Percentiles rank a stretch among this genome's conserved stretches.
phyloP scores from a whole-genome alignment of 2,329 filamentous ascomycete genomes.

The Teratosphaeria destructans region DNA sequence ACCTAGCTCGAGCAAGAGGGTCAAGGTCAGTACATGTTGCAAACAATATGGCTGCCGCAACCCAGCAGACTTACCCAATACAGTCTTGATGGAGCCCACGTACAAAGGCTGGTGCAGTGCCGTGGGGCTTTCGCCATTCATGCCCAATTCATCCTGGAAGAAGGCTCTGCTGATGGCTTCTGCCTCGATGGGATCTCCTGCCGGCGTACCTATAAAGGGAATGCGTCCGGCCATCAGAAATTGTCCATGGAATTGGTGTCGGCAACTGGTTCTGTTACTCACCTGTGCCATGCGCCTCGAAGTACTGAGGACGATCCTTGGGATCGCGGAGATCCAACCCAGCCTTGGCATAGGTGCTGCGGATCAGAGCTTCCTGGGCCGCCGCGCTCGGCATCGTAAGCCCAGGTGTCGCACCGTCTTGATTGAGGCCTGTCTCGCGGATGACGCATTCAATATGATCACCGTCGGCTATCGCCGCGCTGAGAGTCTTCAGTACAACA shows the following conservation, averaged over 20 bases:
- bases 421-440: conserved; percentile 6
- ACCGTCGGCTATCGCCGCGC: conserved; percentile 22
- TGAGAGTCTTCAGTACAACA: conserved; percentile 21
- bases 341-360: conserved; percentile 2
- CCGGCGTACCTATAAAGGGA: conserved; percentile 18
- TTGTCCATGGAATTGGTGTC: too few relatives aligned
- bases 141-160: too few relatives aligned
- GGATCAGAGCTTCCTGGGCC: conserved; percentile 10
- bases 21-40: too few relatives aligned
- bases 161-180: conserved; percentile 7
- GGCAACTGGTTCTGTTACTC: too few relatives aligned
- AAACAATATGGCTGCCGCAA: too few relatives aligned
- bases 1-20: too few relatives aligned
- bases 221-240: too few relatives aligned
- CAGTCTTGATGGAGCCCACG: too few relatives aligned
- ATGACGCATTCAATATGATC: conserved; percentile 23
- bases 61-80: too few relatives aligned
- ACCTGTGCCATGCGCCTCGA: conserved; percentile 23
- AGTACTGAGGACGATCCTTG: neutral
- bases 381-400: conserved; percentile 20
- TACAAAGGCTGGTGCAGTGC: too few relatives aligned
- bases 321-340: conserved; percentile 9
- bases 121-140: too few relatives aligned
- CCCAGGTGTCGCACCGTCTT: conserved; percentile 16
- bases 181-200: conserved; percentile 23